phyloP scores from a whole-genome alignment of 805 yeast genomes.

The Starmerella vaccinii region DNA sequence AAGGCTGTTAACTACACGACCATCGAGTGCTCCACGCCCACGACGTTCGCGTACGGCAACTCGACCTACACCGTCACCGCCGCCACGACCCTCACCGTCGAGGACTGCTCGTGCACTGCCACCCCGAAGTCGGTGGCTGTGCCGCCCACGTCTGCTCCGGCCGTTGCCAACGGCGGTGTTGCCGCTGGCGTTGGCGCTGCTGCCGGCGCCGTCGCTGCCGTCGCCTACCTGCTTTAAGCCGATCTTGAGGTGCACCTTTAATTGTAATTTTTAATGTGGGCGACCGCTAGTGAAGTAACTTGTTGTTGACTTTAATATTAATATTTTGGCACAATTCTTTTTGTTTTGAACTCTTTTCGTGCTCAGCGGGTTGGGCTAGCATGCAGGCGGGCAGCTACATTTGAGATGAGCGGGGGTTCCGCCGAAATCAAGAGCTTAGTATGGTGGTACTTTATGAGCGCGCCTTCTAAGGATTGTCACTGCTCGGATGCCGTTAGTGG shows the following conservation, averaged over 20 bases:
- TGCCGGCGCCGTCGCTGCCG: slow-evolving; percentile 21
- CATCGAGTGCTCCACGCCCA: slow-evolving; percentile 26
- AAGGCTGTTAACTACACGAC: slow-evolving; percentile 25
- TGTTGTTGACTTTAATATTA: too few species aligned
- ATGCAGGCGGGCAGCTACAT: too few species aligned
- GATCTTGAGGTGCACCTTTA: neutral
- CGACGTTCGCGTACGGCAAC: slow-evolving; percentile 24
- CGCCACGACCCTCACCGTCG: slow-evolving; percentile 51
- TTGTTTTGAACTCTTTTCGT: too few species aligned
- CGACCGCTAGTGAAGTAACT: neutral
- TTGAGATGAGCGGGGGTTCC: too few species aligned
- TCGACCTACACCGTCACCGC: slow-evolving; percentile 36
- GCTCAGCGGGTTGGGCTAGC: too few species aligned
- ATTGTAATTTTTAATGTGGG: neutral
- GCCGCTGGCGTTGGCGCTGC: slow-evolving; percentile 9
- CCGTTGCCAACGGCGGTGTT: slow-evolving; percentile 27
- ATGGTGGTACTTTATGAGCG: too few species aligned
- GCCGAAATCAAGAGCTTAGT: too few species aligned
- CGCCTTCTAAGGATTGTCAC: too few species aligned
- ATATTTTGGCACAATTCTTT: neutral
- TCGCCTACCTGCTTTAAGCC: slow-evolving; percentile 19
- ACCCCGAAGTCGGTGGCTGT: slow-evolving; percentile 10
- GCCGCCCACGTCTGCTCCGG: slow-evolving; percentile 28
- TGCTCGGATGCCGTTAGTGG: too few species aligned
- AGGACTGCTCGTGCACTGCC: slow-evolving; percentile 47